Evolutionary conservation across 148 eudicot genomes (phyloP).

Genomic region (Chenopodium suecicum): DNA sequence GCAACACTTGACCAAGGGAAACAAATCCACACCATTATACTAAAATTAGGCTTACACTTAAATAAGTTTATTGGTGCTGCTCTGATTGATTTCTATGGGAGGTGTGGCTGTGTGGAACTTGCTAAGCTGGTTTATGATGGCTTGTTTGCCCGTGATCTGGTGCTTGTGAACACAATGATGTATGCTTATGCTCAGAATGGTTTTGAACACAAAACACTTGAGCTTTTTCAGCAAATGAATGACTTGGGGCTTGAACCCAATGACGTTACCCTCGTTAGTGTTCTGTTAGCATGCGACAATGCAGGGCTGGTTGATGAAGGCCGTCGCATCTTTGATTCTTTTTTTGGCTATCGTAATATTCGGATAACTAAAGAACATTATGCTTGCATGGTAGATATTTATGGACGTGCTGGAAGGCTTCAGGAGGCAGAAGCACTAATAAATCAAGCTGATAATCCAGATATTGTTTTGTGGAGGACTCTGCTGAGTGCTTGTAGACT

Average conservation of each 20-base stretch:
- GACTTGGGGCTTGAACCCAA: slow-evolving; percentile 39
- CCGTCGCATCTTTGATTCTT: slow-evolving; percentile 33
- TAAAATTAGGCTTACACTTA: slow-evolving; percentile 36
- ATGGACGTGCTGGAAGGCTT: slow-evolving; percentile 45
- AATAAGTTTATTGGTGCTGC: slow-evolving; percentile 36
- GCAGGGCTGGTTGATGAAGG: slow-evolving; percentile 45
- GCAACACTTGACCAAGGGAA: slow-evolving; percentile 43
- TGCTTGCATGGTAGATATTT: slow-evolving; percentile 46
- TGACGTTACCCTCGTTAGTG: slow-evolving; percentile 36
- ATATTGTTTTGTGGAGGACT: slow-evolving; percentile 44
- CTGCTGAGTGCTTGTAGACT: slow-evolving; percentile 39
- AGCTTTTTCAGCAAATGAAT: slow-evolving; percentile 30
- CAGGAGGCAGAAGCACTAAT: slow-evolving; percentile 40
- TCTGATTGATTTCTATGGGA: slow-evolving; percentile 40
- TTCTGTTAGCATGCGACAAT: slow-evolving; percentile 40
- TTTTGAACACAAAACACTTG: slow-evolving; percentile 32
- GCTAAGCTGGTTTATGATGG: slow-evolving; percentile 36
- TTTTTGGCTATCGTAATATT: slow-evolving; percentile 14
- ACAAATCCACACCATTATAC: slow-evolving; percentile 35
- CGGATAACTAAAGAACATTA: slow-evolving; percentile 40
- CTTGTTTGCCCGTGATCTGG: slow-evolving; percentile 36
- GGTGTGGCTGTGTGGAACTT: slow-evolving; percentile 43
- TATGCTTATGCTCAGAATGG: slow-evolving; percentile 46
- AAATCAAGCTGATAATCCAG: slow-evolving; percentile 34
- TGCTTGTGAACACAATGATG: slow-evolving; percentile 43